These are phyloP conservation scores for Picochlorum sp. DNA, from an alignment of 139 green algal species.

Conservation along the genomic window DNA sequence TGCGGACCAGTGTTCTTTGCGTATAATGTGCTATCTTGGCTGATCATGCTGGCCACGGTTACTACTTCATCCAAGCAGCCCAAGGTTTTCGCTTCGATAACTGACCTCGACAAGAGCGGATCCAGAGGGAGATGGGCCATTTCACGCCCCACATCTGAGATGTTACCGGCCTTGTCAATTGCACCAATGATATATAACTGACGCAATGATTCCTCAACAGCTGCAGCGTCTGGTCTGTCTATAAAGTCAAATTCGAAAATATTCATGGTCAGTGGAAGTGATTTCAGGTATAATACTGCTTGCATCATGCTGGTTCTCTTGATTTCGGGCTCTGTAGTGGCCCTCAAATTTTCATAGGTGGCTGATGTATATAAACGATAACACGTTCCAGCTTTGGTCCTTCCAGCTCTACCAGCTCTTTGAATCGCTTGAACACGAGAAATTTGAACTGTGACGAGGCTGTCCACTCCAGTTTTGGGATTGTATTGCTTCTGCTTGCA, in stretches of 20 bases:
- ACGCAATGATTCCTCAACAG: conserved; percentile 67
- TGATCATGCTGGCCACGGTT: conserved; percentile 75
- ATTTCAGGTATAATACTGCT: conserved; percentile 90
- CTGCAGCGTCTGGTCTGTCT: conserved; percentile 54
- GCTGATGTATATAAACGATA: conserved; percentile 86
- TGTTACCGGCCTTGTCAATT: conserved; percentile 70
- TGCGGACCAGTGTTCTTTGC: conserved; percentile 38
- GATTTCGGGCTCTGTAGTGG: conserved; percentile 79
- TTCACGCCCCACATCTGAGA: conserved; percentile 41
- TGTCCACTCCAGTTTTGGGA: conserved; percentile 72
- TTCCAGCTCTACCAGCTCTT: conserved; percentile 76
- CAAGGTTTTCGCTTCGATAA: conserved; percentile 68
- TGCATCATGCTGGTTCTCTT: conserved; percentile 74
- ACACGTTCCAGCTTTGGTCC: conserved; percentile 80
- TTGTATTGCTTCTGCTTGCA: conserved; percentile 94
- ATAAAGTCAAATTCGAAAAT: conserved; percentile 93
- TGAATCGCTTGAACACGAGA: conserved; percentile 67
- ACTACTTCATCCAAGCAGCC: conserved; percentile 64
- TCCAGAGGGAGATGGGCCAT: conserved; percentile 77
- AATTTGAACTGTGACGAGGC: conserved; percentile 74
- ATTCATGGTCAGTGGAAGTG: conserved; percentile 65
- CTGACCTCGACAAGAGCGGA: conserved; percentile 61
- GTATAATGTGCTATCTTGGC: conserved; percentile 66
- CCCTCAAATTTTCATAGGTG: conserved; percentile 78
- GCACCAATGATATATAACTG: conserved; percentile 86